Conservation (phyloP, 176 grass and related monocot genomes). For the Dactylis glomerata region DNA sequence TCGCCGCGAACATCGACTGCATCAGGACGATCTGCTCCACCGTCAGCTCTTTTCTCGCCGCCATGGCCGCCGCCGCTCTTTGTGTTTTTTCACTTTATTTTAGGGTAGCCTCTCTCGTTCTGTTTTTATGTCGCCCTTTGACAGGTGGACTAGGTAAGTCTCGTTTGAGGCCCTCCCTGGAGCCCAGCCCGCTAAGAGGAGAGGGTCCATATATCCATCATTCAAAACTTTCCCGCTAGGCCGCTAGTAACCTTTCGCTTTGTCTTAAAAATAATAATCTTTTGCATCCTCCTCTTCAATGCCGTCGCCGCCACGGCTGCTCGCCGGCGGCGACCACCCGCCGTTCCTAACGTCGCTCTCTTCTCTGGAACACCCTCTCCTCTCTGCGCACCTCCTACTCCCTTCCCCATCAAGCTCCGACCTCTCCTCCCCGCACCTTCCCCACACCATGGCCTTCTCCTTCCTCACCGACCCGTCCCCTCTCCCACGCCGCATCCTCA, state of each 20-base stretch:
- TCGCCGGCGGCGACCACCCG: slow-evolving; percentile 38
- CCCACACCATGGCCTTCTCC: slow-evolving; percentile 55
- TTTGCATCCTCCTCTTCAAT: neutral
- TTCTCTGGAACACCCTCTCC: slow-evolving; percentile 37
- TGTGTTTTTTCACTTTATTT: too few species aligned
- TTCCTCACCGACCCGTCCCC: slow-evolving; percentile 47
- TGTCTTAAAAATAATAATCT: too few species aligned
- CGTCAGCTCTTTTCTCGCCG: neutral
- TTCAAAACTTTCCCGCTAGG: too few species aligned
- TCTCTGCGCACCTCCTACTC: slow-evolving; percentile 52
- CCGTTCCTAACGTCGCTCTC: neutral
- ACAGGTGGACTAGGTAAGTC: neutral
- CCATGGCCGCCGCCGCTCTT: neutral
- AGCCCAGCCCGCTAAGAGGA: too few species aligned
- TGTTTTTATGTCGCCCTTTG: neutral
- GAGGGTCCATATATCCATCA: too few species aligned
- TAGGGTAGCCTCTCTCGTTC: neutral
- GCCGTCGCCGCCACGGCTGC: slow-evolving; percentile 25
- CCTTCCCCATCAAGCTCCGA: slow-evolving; percentile 46
- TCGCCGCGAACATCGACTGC: neutral
- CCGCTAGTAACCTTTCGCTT: too few species aligned
- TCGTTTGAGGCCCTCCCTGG: neutral
- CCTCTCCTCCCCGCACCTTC: slow-evolving; percentile 57
- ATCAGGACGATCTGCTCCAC: neutral
- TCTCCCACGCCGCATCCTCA: slow-evolving; percentile 25